phyloP scores from a whole-genome alignment of 1,284 basidiomycete species.

The Inonotus hispidus region DNA sequence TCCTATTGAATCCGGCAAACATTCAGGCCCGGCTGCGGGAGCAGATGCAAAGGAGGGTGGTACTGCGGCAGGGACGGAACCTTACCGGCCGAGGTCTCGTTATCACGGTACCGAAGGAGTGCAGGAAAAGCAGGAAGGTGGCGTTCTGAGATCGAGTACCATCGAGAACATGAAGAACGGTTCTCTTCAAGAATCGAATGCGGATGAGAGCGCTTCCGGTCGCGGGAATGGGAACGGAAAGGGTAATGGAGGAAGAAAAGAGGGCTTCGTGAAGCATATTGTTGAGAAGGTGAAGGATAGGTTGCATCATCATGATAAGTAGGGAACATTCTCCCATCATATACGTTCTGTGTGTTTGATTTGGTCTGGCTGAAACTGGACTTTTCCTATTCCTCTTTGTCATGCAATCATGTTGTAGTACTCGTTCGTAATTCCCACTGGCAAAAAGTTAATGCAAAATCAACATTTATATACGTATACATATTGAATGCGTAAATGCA shows the following conservation, averaged over 20 bases:
- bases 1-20: neutral
- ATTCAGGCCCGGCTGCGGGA: neutral
- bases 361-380: neutral
- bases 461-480: neutral
- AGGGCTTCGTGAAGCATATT: constrained; percentile 3
- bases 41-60: neutral
- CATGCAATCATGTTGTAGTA: too few relatives aligned
- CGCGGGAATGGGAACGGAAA: neutral
- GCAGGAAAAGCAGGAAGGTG: constrained; percentile 7
- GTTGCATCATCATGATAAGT: neutral
- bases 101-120: constrained; percentile 7
- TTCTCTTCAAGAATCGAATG: neutral
- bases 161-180: neutral
- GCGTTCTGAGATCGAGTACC: neutral
- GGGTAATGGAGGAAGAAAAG: neutral
- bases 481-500: neutral
- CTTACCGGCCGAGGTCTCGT: neutral
- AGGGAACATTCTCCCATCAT: neutral
- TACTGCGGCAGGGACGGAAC: neutral
- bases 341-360: neutral
- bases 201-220: neutral
- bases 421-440: too few relatives aligned
- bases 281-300: constrained; percentile 9
- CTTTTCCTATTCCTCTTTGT: too few relatives aligned
- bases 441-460: too few relatives aligned